Evolutionary conservation across 495 filamentous ascomycete genomes (phyloP).

Genomic region (Poronia punctata): DNA sequence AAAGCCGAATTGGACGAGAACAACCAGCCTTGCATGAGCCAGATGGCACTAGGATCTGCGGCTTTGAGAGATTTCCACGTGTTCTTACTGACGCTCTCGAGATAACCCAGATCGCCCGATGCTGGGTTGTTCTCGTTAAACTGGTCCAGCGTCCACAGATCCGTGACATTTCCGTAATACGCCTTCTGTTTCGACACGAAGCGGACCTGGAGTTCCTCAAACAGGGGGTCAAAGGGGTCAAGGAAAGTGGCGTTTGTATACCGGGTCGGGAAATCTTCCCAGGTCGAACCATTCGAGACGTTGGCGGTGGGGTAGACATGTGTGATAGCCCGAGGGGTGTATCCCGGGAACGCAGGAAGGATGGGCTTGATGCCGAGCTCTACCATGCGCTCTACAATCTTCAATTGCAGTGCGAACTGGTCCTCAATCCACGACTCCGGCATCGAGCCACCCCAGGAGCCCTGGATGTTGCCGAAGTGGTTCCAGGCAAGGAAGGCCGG

Average conservation of each 20-base stretch:
- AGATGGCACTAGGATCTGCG: conserved; percentile 42
- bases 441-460: conserved; percentile 40
- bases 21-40: conserved; percentile 52
- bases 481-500: conserved; percentile 53
- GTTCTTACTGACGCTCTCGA: conserved; percentile 40
- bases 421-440: conserved; percentile 39
- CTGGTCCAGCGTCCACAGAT: conserved; percentile 48
- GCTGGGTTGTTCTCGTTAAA: conserved; percentile 48
- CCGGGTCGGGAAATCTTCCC: conserved; percentile 34
- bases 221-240: conserved; percentile 42
- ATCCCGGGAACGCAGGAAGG: conserved; percentile 43
- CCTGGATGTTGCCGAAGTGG: conserved; percentile 50
- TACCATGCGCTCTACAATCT: conserved; percentile 44
- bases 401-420: conserved; percentile 42
- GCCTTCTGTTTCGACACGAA: conserved; percentile 43
- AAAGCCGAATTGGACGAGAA: conserved; percentile 40
- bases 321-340: conserved; percentile 37
- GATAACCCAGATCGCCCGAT: conserved; percentile 40
- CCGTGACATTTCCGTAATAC: conserved; percentile 43
- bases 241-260: conserved; percentile 47
- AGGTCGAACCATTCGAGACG: conserved; percentile 41
- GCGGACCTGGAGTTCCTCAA: conserved; percentile 35
- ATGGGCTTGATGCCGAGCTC: conserved; percentile 51
- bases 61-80: conserved; percentile 41
- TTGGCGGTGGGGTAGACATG: conserved; percentile 35